phyloP scores from a whole-genome alignment of 495 filamentous ascomycete genomes.

The Aspergillus taichungensis region DNA sequence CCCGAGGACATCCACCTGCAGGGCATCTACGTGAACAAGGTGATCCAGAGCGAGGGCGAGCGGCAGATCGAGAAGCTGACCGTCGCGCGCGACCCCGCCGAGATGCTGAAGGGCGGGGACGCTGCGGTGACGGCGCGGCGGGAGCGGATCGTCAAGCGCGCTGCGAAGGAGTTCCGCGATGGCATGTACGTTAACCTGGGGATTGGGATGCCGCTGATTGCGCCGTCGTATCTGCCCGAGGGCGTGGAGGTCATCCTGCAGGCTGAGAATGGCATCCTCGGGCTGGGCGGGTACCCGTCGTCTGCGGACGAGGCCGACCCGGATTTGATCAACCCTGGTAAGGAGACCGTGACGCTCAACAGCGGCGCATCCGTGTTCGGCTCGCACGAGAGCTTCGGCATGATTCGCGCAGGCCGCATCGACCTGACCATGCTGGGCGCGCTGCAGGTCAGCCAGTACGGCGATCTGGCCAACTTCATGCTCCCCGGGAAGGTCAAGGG shows the following conservation, averaged over 20 bases:
- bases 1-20: slow-evolving; percentile 74
- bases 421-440: slow-evolving; percentile 85
- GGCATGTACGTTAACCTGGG: slow-evolving; percentile 93
- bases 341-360: slow-evolving; percentile 81
- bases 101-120: slow-evolving; percentile 41
- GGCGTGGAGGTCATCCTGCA: slow-evolving; percentile 76
- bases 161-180: slow-evolving; percentile 87
- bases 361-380: slow-evolving; percentile 74
- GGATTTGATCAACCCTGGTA: slow-evolving; percentile 87
- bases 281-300: slow-evolving; percentile 73
- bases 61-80: slow-evolving; percentile 82
- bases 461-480: slow-evolving; percentile 52
- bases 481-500: slow-evolving; percentile 90
- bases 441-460: slow-evolving; percentile 75
- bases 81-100: slow-evolving; percentile 54
- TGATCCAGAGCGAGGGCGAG: slow-evolving; percentile 61
- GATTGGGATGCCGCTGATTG: slow-evolving; percentile 87
- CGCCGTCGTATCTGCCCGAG: slow-evolving; percentile 68
- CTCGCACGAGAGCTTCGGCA: slow-evolving; percentile 82
- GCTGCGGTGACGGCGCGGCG: slow-evolving; percentile 59
- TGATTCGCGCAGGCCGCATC: slow-evolving; percentile 84
- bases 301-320: slow-evolving; percentile 67
- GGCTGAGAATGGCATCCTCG: slow-evolving; percentile 85
- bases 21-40: slow-evolving; percentile 80
- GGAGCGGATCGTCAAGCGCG: slow-evolving; percentile 73